Base-by-base conservation (phyloP, 441 rosid genomes). In the Isatis lusitanica region DNA sequence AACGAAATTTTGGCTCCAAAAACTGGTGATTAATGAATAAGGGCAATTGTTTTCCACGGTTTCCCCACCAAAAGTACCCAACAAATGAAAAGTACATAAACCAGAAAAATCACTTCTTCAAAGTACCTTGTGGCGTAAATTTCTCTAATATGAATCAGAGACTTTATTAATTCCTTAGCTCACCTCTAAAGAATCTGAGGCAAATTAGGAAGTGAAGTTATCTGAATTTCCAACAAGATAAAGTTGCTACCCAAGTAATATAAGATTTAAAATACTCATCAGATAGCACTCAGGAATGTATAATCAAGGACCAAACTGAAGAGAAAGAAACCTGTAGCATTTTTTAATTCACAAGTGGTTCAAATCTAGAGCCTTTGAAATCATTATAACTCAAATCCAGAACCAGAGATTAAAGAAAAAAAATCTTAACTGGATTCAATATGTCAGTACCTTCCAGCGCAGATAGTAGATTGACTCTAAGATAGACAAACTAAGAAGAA, bases 321-420 rank as follows among this genome's bases (percentile, higher is more conserved):
- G 68, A 73, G 63, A 72, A 69, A 82, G 31, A 71, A 83, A 91
- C 99, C 97, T 95, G 99, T 43, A 95, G 83, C 71, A 85, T 85
- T 82, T 87, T 90, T 87, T 98, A 95, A 83, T 88, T 91, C 79
- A 79, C 95, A 39, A 95, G 97, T 66, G 99, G 99, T 75, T 95
- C 99, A 85, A 95, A 95, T 57, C 90, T 98, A 60, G 99, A 97
- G 68, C 99, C 99, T 84, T 93, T 95, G 81, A 95, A 95, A 79
- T 95, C 99, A 87, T 93, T 95, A 84, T 93, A 95, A 83, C 99
- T 93, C 88, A 95, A 85, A 85, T 95, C 99, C 71, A 95, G 90
- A 80, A 95, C 99, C 99, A 93, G 83, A n/a, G 51, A 78, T 77
- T n/a, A 85, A 66, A 67, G 70, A 7, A 74, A 47, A 50, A 38